Percentiles rank a stretch among this genome's conserved stretches.
Conservation (phyloP, 768 basidiomycete genomes). For the Lactifluus pinguis region DNA sequence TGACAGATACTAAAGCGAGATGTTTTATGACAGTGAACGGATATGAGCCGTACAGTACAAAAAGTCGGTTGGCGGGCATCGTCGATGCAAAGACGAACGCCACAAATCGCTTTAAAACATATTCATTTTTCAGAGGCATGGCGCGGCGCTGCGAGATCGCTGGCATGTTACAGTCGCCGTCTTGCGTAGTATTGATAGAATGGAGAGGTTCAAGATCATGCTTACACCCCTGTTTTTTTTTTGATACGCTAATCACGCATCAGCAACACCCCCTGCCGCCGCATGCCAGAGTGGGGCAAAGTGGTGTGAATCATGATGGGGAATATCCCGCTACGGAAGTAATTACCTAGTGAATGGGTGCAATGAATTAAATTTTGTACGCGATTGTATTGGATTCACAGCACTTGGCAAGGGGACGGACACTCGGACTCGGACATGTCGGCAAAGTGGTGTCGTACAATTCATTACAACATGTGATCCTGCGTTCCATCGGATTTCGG, state of each 20-base stretch:
- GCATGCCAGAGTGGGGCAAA: not conserved
- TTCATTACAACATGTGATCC: not conserved
- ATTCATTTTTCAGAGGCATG: not conserved
- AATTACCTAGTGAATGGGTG: not conserved
- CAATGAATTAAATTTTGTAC: not conserved
- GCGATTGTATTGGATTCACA: not conserved
- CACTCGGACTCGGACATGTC: not conserved
- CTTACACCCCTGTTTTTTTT: too few species aligned
- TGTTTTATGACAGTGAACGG: not conserved
- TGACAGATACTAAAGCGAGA: not conserved
- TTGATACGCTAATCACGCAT: not conserved
- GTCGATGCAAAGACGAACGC: not conserved
- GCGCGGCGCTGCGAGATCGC: not conserved
- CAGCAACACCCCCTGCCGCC: not conserved
- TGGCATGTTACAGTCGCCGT: not conserved
- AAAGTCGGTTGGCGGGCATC: not conserved
- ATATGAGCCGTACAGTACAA: not conserved
- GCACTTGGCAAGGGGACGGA: not conserved
- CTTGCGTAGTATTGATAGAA: not conserved
- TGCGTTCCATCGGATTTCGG: not conserved
- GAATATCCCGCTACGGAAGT: not conserved
- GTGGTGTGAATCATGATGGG: not conserved
- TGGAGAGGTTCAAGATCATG: not conserved
- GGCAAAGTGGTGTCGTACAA: not conserved
- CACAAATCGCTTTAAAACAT: conserved; percentile 1